Base-by-base conservation (phyloP, 1,139 yeast species). In the Chernovozyma sophiae-reginae region DNA sequence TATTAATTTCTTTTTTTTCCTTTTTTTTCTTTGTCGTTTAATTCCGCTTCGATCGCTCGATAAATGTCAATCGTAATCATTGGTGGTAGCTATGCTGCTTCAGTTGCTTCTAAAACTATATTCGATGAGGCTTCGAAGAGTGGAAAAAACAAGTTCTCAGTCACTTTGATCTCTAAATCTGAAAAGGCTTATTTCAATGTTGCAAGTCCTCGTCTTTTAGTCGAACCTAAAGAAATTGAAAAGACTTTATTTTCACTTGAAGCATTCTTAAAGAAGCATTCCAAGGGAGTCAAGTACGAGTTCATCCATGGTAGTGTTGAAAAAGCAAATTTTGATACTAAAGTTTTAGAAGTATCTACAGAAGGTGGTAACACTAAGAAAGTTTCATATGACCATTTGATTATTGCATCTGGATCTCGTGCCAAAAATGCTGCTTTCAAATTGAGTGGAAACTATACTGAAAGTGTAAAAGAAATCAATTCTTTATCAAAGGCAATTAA, bases 61-160 rank as follows among this genome's bases (percentile, higher is more conserved):
- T n/a, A n/a, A 20, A 38, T 36, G 41, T 30, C 40, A 16, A 34
- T 62, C 16, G 57, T 62, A 3, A 56, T 65, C n/a, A 46, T 65
- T 16, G 71, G 71, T 8, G 68, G 62, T 3, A 64, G 68, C 2
- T 63, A 46, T 39, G 66, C 64, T 4, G 71, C 58, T 3, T 42
- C 53, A 12, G 28, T 34, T 6, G 65, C 67, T 4, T 55, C 58
- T 7, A 53, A 53, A 23, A 40, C 46, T 2, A 33, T 55, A 6
- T 40, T 49, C 15, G 37, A 43, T n/a, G 41, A 33, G 16, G 31
- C 31, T 16, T 31, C 38, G 1, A 27, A 35, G 4, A 31, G 39
- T 17, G 27, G 43, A 12, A 54, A 51, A 26, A 51, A 51, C 32
- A 31, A 49, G 23, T 52, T 55, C n/a, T 38, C 34, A 8, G 39